A percentile compares a stretch with the other conserved stretches of the same genome.
Conservation (phyloP, 2,329 filamentous ascomycete genomes). For the Fusarium hostae region DNA sequence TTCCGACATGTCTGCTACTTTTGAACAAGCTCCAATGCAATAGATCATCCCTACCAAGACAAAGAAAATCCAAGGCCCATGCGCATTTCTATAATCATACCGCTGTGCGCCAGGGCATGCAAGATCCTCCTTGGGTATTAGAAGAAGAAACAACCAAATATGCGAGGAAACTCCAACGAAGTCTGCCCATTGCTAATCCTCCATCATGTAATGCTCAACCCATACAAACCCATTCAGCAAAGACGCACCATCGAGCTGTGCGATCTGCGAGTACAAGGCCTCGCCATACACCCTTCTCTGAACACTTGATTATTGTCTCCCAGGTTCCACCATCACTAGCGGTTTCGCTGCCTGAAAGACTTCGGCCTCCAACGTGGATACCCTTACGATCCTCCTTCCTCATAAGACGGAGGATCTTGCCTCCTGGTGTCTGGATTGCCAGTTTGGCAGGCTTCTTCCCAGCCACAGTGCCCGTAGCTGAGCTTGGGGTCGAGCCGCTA, state of each 20-base stretch:
- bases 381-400: slow-evolving; percentile 77
- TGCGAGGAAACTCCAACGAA: slow-evolving; percentile 36
- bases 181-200: slow-evolving; percentile 11
- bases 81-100: slow-evolving; percentile 28
- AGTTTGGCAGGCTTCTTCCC: slow-evolving; percentile 91
- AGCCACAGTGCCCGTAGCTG: slow-evolving; percentile 62
- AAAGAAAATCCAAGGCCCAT: slow-evolving; percentile 27
- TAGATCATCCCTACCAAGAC: slow-evolving; percentile 21
- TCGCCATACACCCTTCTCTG: slow-evolving; percentile 82
- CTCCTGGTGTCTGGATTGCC: slow-evolving; percentile 91
- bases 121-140: slow-evolving; percentile 42
- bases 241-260: slow-evolving; percentile 90
- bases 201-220: slow-evolving; percentile 40
- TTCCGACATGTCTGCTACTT: slow-evolving; percentile 28
- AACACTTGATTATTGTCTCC: slow-evolving; percentile 93
- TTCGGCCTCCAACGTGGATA: slow-evolving; percentile 59
- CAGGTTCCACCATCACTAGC: slow-evolving; percentile 77
- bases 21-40: slow-evolving; percentile 29
- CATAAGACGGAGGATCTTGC: slow-evolving; percentile 91
- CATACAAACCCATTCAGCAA: slow-evolving; percentile 82
- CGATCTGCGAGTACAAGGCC: slow-evolving; percentile 85
- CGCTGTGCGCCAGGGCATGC: slow-evolving; percentile 42
- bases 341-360: slow-evolving; percentile 62
- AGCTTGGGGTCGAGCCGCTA: slow-evolving; percentile 67
- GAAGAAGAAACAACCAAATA: slow-evolving; percentile 33